Evolutionary conservation across 2,329 filamentous ascomycete species (phyloP).

Genomic region (Aspergillus sp.): DNA sequence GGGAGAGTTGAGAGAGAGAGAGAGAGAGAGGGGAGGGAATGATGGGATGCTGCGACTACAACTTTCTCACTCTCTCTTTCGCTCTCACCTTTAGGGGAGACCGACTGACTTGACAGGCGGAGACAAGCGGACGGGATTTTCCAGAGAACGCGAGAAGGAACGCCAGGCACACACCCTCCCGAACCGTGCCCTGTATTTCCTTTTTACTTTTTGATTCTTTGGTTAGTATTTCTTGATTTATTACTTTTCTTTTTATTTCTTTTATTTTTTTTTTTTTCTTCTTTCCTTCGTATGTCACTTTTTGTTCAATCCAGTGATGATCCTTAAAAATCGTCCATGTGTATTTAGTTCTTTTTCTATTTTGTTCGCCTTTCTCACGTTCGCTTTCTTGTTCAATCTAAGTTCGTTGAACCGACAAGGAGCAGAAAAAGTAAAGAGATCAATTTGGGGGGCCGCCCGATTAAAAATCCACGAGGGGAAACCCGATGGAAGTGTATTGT

Average conservation of each 20-base stretch:
- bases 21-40: conserved; percentile 31
- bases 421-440: conserved; percentile 6
- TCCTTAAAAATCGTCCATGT: neutral
- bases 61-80: neutral
- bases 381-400: neutral
- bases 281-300: neutral
- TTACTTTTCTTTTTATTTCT: conserved; percentile 3
- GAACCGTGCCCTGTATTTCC: neutral
- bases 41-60: conserved; percentile 17
- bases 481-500: conserved; percentile 14
- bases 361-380: neutral
- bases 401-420: neutral
- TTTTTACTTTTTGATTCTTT: conserved; percentile 1
- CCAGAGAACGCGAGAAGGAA: conserved; percentile 23
- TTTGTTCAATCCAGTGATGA: neutral
- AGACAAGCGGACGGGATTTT: conserved; percentile 26
- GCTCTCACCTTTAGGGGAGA: conserved; percentile 21
- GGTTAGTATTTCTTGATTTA: neutral
- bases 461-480: conserved; percentile 20
- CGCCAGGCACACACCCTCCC: conserved; percentile 11
- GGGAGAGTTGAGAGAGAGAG: conserved; percentile 25
- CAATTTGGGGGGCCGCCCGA: conserved; percentile 7
- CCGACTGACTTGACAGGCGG: conserved; percentile 22
- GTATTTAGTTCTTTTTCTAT: neutral
- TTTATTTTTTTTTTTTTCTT: neutral